Conservation (phyloP, 495 filamentous ascomycete species). For the Talaromyces borbonicus region DNA sequence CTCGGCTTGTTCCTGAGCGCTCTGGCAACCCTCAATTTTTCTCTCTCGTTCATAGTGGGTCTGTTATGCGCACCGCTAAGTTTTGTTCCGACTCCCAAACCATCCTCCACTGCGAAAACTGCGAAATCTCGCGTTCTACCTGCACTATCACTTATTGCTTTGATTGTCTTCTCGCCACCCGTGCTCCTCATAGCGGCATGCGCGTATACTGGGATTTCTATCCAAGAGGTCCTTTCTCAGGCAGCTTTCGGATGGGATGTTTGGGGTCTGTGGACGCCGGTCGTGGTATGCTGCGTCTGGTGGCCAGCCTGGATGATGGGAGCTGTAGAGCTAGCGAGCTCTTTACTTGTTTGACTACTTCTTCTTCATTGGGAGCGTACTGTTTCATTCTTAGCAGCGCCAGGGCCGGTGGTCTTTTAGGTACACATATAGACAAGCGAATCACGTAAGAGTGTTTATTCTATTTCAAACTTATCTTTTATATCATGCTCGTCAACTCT, state of each 20-base stretch:
- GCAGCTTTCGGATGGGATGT: conserved; percentile 88
- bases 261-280: conserved; percentile 78
- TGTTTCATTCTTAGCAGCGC: not conserved
- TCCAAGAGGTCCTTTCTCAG: conserved; percentile 54
- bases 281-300: conserved; percentile 96
- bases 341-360: conserved; percentile 18
- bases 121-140: conserved; percentile 12
- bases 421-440: too few relatives aligned
- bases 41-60: conserved; percentile 77
- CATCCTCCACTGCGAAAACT: conserved; percentile 7
- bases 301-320: conserved; percentile 90
- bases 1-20: conserved; percentile 86
- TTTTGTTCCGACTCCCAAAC: conserved; percentile 40
- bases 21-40: conserved; percentile 94
- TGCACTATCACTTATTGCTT: conserved; percentile 23
- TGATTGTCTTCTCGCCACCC: conserved; percentile 57
- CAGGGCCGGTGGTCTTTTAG: too few relatives aligned
- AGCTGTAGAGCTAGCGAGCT: conserved; percentile 37
- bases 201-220: conserved; percentile 35
- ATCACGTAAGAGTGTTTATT: too few relatives aligned
- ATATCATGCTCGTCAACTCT: too few relatives aligned
- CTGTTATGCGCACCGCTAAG: conserved; percentile 65
- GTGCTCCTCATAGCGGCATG: conserved; percentile 47
- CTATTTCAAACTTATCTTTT: too few relatives aligned
- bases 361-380: not conserved